These are phyloP conservation scores for Mucor circinelloides DNA, from an alignment of 371 early-diverging fungal species.

Conservation along the genomic window DNA sequence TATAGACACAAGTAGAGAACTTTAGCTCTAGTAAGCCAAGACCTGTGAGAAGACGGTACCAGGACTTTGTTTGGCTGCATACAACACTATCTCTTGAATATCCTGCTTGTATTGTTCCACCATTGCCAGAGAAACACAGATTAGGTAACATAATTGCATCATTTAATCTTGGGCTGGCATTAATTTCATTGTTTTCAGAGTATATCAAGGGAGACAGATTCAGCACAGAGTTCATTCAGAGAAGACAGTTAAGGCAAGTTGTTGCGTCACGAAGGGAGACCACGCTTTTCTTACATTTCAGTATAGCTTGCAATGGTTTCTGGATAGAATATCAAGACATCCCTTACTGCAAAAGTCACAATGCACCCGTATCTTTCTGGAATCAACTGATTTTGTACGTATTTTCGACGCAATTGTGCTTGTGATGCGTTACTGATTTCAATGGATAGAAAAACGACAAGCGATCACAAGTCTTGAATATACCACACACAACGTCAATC, in stretches of 20 bases:
- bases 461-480: conserved; percentile 26
- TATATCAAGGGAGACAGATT: conserved; percentile 93
- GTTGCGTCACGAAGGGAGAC: background rate
- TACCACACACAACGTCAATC: conserved; percentile 35
- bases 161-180: background rate
- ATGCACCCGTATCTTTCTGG: conserved; percentile 75
- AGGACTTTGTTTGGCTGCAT: conserved; percentile 89
- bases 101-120: conserved; percentile 83
- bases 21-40: conserved; percentile 8
- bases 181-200: conserved; percentile 41
- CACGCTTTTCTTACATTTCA: background rate
- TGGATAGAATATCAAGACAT: conserved; percentile 82
- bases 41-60: conserved; percentile 79
- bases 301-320: conserved; percentile 75
- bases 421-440: background rate
- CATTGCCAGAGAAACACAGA: conserved; percentile 88
- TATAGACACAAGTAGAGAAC: conserved; percentile 20
- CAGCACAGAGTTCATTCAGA: conserved; percentile 83
- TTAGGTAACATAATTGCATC: conserved; percentile 54
- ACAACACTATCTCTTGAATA: conserved; percentile 64
- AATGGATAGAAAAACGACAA: conserved; percentile 42
- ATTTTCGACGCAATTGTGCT: background rate
- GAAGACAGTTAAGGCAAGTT: conserved; percentile 64
- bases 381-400: conserved; percentile 75
- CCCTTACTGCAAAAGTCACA: conserved; percentile 79